These are phyloP conservation scores for Trichoderma simmonsii DNA, from an alignment of 2,329 filamentous ascomycete species.

Conservation along the genomic window DNA sequence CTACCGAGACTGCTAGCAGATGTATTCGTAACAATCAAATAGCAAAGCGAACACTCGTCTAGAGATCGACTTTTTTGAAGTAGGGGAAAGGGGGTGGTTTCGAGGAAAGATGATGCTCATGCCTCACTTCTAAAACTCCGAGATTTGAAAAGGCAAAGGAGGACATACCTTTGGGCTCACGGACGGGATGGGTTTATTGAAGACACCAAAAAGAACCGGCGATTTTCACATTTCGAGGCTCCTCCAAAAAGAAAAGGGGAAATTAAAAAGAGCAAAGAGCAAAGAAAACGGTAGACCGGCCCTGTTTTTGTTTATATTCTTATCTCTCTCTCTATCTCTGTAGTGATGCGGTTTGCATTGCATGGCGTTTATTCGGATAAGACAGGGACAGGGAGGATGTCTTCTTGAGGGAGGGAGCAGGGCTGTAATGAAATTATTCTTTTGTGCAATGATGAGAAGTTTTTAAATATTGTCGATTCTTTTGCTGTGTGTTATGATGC, in stretches of 20 bases:
- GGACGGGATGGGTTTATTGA: not conserved
- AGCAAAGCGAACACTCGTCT: constrained; percentile 8
- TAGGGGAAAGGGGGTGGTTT: not conserved
- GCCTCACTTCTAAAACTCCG: not conserved
- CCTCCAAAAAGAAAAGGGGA: not conserved
- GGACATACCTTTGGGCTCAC: not conserved
- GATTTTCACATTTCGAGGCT: not conserved
- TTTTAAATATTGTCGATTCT: not conserved
- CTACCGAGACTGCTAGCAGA: not conserved
- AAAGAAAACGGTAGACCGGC: constrained; percentile 18
- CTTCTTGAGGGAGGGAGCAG: constrained; percentile 18
- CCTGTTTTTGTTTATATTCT: constrained; percentile 15
- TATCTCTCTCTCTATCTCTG: constrained; percentile 16
- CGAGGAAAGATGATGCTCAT: not conserved
- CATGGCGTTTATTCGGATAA: constrained; percentile 35
- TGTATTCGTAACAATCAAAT: constrained; percentile 10
- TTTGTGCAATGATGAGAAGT: constrained; percentile 16
- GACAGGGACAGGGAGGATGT: constrained; percentile 32
- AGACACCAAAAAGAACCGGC: not conserved
- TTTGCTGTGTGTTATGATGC: not conserved
- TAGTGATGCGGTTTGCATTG: constrained; percentile 41
- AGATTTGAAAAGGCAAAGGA: not conserved
- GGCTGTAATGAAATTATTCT: constrained; percentile 28
- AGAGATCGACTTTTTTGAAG: not conserved
- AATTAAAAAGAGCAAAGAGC: not conserved